Percentiles rank a stretch among this genome's conserved stretches.
These are phyloP conservation scores for Auxenochlorella pyrenoidosa DNA, from an alignment of 139 green algal genomes.

Conservation along the genomic window DNA sequence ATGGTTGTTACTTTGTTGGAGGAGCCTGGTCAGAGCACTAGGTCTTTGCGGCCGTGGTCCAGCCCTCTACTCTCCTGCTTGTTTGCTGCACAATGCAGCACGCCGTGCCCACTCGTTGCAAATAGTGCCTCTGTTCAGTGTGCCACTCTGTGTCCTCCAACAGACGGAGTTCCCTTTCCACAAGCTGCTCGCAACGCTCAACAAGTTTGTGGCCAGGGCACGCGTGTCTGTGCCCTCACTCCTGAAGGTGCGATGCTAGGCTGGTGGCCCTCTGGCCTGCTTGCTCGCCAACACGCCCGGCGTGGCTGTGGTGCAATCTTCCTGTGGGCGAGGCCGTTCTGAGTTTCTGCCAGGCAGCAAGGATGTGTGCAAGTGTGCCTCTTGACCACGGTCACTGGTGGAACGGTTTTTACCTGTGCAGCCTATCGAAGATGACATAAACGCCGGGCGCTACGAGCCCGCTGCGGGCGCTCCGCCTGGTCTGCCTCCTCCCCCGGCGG, in stretches of 20 bases:
- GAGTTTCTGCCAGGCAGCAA: no score
- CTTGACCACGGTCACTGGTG: no score
- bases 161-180: neutral
- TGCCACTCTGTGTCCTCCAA: neutral
- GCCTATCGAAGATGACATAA: neutral
- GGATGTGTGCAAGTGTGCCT: neutral
- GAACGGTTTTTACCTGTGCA: no score
- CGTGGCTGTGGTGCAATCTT: no score
- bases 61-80: no score
- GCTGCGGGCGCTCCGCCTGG: neutral
- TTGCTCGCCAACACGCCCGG: no score
- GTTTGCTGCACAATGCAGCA: no score
- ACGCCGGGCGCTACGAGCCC: neutral
- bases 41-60: no score
- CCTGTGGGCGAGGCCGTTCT: no score
- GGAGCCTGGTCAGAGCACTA: no score
- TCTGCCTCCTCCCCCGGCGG: neutral
- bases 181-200: neutral
- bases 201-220: neutral
- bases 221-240: neutral
- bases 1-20: no score
- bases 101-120: neutral
- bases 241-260: neutral
- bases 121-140: neutral
- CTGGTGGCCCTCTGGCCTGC: no score